These are phyloP conservation scores for Dittrichia graveolens DNA, from an alignment of 129 eudicot genomes.

Conservation along the genomic window DNA sequence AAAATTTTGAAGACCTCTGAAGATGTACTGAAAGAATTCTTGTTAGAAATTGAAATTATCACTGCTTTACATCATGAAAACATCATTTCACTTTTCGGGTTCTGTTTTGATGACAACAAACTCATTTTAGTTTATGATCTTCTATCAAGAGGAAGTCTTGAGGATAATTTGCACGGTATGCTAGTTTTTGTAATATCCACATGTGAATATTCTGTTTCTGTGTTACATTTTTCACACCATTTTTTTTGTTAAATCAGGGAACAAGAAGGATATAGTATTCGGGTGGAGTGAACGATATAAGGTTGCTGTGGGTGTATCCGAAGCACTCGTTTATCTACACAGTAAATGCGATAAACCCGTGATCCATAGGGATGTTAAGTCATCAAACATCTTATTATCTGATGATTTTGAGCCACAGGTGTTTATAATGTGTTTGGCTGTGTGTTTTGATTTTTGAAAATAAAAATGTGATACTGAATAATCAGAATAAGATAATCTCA, in stretches of 20 bases:
- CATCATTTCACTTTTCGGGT: conserved; percentile 78
- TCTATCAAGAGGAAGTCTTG: conserved; percentile 94
- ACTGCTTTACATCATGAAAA: conserved; percentile 86
- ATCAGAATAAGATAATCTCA: neutral
- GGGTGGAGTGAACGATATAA: conserved; percentile 85
- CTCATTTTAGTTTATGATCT: conserved; percentile 91
- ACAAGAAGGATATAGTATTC: conserved; percentile 51
- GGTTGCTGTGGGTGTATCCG: conserved; percentile 92
- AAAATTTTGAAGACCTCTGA: conserved; percentile 75
- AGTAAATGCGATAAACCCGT: conserved; percentile 60
- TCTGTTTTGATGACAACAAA: conserved; percentile 82
- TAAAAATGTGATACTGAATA: neutral
- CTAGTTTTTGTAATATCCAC: neutral
- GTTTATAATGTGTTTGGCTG: neutral
- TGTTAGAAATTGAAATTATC: conserved; percentile 81
- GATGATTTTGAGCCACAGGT: conserved; percentile 97
- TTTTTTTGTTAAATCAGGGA: conserved; percentile 41
- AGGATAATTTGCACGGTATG: conserved; percentile 93
- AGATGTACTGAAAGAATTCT: conserved; percentile 70
- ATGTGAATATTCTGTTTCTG: neutral
- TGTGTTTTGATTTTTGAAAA: neutral
- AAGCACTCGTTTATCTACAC: conserved; percentile 86
- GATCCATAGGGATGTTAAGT: conserved; percentile 92
- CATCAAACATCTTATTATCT: conserved; percentile 81
- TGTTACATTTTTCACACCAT: conserved; percentile 5